Evolutionary conservation across 2,329 filamentous ascomycete species (phyloP).

Genomic region (Trichocomaceae sp.): DNA sequence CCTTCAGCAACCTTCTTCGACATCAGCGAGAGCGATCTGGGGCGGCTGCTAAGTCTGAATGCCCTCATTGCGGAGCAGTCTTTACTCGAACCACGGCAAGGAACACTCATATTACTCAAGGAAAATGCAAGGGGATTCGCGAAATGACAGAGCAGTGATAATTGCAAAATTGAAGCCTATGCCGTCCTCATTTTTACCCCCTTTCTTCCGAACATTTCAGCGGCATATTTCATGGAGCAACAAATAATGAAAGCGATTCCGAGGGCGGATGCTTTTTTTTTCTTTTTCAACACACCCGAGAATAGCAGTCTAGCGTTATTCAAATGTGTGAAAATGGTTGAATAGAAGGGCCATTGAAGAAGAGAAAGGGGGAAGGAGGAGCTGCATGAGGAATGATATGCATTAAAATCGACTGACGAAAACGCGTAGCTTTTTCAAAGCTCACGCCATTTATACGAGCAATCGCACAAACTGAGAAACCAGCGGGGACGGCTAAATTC

Average conservation of each 20-base stretch:
- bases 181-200: neutral
- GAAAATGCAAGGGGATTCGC: conserved; percentile 71
- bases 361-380: neutral
- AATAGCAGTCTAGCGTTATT: neutral
- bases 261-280: neutral
- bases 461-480: neutral
- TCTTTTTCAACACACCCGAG: neutral
- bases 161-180: neutral
- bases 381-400: neutral
- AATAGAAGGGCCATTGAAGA: neutral
- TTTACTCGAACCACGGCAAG: conserved; percentile 84
- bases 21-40: conserved; percentile 94
- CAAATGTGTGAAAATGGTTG: neutral
- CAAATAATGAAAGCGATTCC: neutral
- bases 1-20: conserved; percentile 86
- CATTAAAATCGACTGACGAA: neutral
- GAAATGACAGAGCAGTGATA: conserved; percentile 20
- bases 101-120: conserved; percentile 78
- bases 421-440: neutral
- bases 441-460: neutral
- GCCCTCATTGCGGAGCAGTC: conserved; percentile 84
- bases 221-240: neutral
- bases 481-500: too few relatives aligned
- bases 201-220: neutral
- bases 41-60: conserved; percentile 79